Base-by-base conservation (phyloP, 805 yeast species). In the Kodamaea fukazawae region DNA sequence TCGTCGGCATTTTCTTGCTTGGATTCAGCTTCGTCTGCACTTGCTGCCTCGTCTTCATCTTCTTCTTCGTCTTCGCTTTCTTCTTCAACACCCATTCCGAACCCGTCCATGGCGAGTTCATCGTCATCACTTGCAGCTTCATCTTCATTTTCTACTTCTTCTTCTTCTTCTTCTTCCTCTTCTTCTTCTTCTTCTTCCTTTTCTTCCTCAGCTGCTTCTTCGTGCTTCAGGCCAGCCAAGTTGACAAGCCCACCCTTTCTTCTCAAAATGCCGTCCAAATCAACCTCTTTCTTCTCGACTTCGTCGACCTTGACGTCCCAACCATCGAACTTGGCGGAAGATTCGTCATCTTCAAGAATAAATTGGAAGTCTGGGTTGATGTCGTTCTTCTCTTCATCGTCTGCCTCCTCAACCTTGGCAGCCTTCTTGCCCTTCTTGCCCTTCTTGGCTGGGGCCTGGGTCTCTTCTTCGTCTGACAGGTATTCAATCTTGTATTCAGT, bases 251-350 rank as follows among this genome's bases (percentile, higher is more conserved):
- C 73, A 60, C 96, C 95, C 53, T 86, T 90, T 60, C 90, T 76
- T 65, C 83, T 80, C 50, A 91, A 85, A 39, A 91, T 91, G 10
- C 81, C 80, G 53, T 91, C 96, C 45, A 91, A 71, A 67, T 91
- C 96, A 7, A 88, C 96, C 45, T 81, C 45, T 3, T 44, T 48
- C 26, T 56, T 57, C n/a, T 42, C 55, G 4, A 53, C 54, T n/a
- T 48, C 43, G 28, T 75, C 78, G 40, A 77, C 78, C 29, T 73
- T 76, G 55, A 89, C 87, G 50, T 88, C 88, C 96, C 97, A 89
- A 4, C 96, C 96, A 41, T 76, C 79, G 38, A 82, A 79, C 3
- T 65, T 65, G 3, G 70, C 46, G 8, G 66, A 54, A 12, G 65
- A 59, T 23, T 71, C 81, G 18, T 71, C 77, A 7, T 78, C 86